Evolutionary conservation across 345 rosid genomes (phyloP).

Genomic region (Atalantia buxifolia): DNA sequence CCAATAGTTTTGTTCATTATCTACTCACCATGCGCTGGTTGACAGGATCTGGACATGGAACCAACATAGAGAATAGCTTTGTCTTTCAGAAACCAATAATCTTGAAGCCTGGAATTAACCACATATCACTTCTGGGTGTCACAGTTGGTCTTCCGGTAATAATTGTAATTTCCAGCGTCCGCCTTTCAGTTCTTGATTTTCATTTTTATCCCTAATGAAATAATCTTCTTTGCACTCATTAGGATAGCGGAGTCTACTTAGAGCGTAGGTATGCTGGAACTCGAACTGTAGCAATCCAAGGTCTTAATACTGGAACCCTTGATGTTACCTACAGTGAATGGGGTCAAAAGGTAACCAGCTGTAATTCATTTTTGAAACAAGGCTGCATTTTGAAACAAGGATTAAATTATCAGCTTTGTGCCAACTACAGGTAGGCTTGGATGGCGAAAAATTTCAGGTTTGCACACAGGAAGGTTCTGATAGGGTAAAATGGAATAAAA

Average conservation of each 20-base stretch:
- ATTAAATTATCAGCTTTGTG: background rate
- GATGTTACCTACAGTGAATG: conserved; percentile 40
- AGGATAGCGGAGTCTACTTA: conserved; percentile 50
- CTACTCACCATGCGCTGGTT: background rate
- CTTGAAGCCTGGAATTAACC: conserved; percentile 35
- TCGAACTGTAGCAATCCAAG: conserved; percentile 30
- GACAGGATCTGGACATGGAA: conserved; percentile 45
- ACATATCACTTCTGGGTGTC: conserved; percentile 31
- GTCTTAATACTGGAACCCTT: conserved; percentile 47
- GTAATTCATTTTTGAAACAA: background rate
- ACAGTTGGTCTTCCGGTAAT: conserved; percentile 43
- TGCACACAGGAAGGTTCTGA: conserved; percentile 27
- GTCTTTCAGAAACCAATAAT: conserved; percentile 29
- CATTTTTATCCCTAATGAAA: background rate
- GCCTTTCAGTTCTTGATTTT: background rate
- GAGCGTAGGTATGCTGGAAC: conserved; percentile 43
- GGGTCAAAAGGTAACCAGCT: conserved; percentile 40
- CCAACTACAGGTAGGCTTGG: conserved; percentile 33
- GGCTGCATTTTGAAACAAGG: background rate
- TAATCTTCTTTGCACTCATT: background rate
- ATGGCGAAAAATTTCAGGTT: conserved; percentile 29
- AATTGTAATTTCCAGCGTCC: background rate
- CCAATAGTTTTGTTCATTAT: background rate
- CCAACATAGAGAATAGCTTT: conserved; percentile 42
- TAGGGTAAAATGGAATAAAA: conserved; percentile 30